phyloP scores from a whole-genome alignment of 768 basidiomycete species.

The Rhizopogon roseolus region DNA sequence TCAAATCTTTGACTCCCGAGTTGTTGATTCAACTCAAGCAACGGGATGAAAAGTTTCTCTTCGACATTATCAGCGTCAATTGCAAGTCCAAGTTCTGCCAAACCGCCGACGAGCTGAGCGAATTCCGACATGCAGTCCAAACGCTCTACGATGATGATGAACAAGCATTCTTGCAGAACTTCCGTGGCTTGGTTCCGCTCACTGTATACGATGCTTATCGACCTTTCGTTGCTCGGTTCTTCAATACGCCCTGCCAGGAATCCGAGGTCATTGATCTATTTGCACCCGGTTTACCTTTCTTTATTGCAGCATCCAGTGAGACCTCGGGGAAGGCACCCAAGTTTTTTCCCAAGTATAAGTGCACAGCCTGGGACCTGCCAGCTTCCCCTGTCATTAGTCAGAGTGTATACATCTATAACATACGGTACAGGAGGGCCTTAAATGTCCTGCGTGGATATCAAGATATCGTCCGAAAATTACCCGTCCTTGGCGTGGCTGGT shows the following conservation, averaged over 20 bases:
- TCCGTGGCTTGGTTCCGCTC: slow-evolving; percentile 12
- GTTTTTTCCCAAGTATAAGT: slow-evolving; percentile 1
- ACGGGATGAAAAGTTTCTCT: slow-evolving; percentile 1
- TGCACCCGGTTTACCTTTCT: slow-evolving; percentile 11
- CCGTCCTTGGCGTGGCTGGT: background rate
- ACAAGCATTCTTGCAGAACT: slow-evolving; percentile 1
- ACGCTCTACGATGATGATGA: background rate
- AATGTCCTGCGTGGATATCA: background rate
- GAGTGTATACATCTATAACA: background rate
- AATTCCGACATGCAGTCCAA: background rate
- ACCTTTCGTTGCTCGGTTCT: slow-evolving; percentile 9
- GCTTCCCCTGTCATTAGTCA: background rate
- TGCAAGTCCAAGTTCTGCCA: background rate
- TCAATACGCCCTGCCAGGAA: slow-evolving; percentile 6
- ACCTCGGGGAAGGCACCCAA: slow-evolving; percentile 11
- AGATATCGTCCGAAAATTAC: slow-evolving; percentile 3
- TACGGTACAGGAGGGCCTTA: background rate
- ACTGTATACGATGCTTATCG: slow-evolving; percentile 8
- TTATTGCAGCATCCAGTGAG: slow-evolving; percentile 8
- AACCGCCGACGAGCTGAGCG: background rate
- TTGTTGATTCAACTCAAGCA: slow-evolving; percentile 13
- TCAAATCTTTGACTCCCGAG: slow-evolving; percentile 8
- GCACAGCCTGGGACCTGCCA: background rate
- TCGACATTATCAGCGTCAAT: background rate
- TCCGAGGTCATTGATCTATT: slow-evolving; percentile 8